A percentile compares a stretch with the other conserved stretches of the same genome.
Conservation (phyloP, 169 alveolate genomes). For the Plasmodium knowlesi region DNA sequence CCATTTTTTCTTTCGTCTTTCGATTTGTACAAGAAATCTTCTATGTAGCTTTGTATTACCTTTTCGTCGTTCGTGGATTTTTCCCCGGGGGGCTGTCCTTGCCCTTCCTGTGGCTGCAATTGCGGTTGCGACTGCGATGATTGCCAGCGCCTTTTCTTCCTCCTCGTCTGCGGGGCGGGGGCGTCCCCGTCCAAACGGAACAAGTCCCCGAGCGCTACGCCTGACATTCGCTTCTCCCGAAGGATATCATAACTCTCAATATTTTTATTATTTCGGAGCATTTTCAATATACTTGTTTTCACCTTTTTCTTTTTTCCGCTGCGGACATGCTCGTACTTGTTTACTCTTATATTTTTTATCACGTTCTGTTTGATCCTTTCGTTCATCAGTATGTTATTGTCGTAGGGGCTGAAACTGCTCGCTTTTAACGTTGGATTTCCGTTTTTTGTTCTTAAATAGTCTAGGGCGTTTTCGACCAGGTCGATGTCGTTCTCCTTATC, state of each 20-base stretch:
- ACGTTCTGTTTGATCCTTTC: constrained; percentile 52
- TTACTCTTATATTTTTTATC: constrained; percentile 23
- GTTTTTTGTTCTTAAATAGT: constrained; percentile 42
- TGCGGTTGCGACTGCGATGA: not conserved
- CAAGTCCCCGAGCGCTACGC: not conserved
- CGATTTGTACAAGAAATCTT: not conserved
- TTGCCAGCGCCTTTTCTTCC: not conserved
- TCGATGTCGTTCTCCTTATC: not conserved
- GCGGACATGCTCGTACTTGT: constrained; percentile 57
- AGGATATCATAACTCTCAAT: constrained; percentile 38
- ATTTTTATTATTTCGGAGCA: constrained; percentile 31
- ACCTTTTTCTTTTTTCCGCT: constrained; percentile 62
- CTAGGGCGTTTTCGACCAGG: constrained; percentile 10
- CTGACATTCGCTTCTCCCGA: constrained; percentile 23
- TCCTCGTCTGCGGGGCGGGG: not conserved
- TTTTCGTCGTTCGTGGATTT: not conserved
- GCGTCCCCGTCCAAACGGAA: not conserved
- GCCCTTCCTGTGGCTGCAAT: not conserved
- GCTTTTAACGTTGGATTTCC: constrained; percentile 8
- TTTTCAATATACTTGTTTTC: constrained; percentile 19
- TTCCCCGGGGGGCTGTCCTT: not conserved
- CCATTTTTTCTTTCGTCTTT: not conserved
- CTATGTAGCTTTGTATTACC: constrained; percentile 9
- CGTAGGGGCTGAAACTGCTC: constrained; percentile 34
- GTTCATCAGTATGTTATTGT: constrained; percentile 70